Evolutionary conservation across 83 land plant species (phyloP).

Genomic region (Picea abies): DNA sequence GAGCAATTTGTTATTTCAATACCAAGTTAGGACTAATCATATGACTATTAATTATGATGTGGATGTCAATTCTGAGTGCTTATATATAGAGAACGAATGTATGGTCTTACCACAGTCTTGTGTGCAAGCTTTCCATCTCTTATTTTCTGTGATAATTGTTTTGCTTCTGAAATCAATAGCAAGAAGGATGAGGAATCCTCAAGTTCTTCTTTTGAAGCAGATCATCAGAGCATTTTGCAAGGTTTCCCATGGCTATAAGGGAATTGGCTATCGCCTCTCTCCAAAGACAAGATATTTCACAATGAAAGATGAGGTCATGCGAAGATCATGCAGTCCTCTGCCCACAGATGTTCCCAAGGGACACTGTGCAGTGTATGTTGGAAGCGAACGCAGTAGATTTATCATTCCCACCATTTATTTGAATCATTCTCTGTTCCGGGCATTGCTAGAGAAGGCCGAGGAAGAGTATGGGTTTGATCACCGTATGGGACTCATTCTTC

Average conservation of each 20-base stretch:
- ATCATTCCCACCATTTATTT: slow-evolving; percentile 34
- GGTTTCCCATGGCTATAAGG: too few relatives aligned
- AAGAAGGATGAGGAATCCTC: slow-evolving; percentile 8
- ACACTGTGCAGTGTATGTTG: slow-evolving; percentile 40
- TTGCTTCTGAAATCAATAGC: neutral
- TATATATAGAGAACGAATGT: too few relatives aligned
- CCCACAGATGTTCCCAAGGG: slow-evolving; percentile 46
- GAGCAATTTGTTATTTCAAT: too few relatives aligned
- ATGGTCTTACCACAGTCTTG: too few relatives aligned
- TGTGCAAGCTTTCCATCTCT: too few relatives aligned
- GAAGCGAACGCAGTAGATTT: slow-evolving; percentile 26
- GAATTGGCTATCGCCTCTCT: too few relatives aligned
- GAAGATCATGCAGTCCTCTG: neutral
- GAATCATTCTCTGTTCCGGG: slow-evolving; percentile 28
- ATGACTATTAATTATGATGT: too few relatives aligned
- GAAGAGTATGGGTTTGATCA: slow-evolving; percentile 41
- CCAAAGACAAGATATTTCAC: neutral
- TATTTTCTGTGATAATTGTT: too few relatives aligned
- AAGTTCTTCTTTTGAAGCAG: neutral
- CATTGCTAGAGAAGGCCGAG: slow-evolving; percentile 28
- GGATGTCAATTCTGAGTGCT: too few relatives aligned
- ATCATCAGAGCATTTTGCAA: neutral
- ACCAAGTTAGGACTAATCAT: too few relatives aligned
- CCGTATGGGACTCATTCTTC: neutral
- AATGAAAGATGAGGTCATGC: neutral